These are phyloP conservation scores for Yamadazyma akitaensis DNA, from an alignment of 805 yeast species.

Conservation along the genomic window DNA sequence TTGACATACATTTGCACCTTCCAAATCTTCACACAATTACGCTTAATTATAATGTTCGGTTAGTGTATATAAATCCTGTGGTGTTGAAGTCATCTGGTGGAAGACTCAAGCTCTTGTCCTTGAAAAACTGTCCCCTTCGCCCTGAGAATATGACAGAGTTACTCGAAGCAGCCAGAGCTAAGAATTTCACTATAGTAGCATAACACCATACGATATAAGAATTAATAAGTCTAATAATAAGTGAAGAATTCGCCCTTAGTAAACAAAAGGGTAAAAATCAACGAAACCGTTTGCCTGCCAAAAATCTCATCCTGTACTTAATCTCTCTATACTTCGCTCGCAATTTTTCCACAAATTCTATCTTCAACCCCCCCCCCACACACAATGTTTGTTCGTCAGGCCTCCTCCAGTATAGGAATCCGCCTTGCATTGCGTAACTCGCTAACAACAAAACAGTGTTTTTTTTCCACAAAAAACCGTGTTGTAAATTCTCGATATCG, in stretches of 20 bases:
- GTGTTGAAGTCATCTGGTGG: constrained; percentile 14
- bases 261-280: background rate
- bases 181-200: constrained; percentile 8
- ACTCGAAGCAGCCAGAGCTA: constrained; percentile 5
- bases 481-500: background rate
- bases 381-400: background rate
- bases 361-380: background rate
- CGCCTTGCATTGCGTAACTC: background rate
- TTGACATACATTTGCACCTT: constrained; percentile 5
- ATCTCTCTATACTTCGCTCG: background rate
- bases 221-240: background rate
- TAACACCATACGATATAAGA: background rate
- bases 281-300: no score
- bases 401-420: background rate
- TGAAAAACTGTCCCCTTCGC: constrained; percentile 16
- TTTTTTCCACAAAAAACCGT: background rate
- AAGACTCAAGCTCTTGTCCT: constrained; percentile 3
- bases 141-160: constrained; percentile 13
- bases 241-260: background rate
- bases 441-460: background rate
- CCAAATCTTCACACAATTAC: constrained; percentile 20
- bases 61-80: constrained; percentile 13
- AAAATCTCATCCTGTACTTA: no score
- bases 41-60: constrained; percentile 16
- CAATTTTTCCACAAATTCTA: background rate